A percentile compares a stretch with the other conserved stretches of the same genome.
Evolutionary conservation across 2,329 filamentous ascomycete genomes (phyloP).

Genomic region (Paraconiothyrium sp.): DNA sequence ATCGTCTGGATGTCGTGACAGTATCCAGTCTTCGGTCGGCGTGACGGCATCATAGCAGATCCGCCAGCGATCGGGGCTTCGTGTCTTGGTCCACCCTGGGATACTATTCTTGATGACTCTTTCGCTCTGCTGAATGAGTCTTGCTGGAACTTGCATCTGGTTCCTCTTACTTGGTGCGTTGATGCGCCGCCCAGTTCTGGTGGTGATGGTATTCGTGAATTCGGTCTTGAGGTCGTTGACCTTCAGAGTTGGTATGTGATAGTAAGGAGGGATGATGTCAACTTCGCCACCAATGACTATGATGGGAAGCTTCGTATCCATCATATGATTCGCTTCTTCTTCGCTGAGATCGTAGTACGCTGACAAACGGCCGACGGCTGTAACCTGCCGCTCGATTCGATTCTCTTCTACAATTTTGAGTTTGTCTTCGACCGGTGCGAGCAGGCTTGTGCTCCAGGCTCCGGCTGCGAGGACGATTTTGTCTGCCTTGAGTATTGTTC

Average conservation of each 20-base stretch:
- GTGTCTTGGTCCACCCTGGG: not conserved
- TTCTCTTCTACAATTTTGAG: not conserved
- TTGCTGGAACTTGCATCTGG: not conserved
- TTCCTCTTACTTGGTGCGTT: not conserved
- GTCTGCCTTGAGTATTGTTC: not conserved
- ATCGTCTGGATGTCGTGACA: not conserved
- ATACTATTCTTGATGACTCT: not conserved
- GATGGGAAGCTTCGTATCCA: not conserved
- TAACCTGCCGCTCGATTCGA: not conserved
- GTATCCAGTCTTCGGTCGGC: not conserved
- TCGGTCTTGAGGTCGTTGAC: conserved; percentile 5
- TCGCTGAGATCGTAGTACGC: not conserved
- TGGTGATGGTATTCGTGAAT: not conserved
- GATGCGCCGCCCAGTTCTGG: not conserved
- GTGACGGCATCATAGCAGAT: conserved; percentile 7
- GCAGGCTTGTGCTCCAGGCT: not conserved
- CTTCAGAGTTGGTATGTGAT: not conserved
- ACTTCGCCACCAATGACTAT: not conserved
- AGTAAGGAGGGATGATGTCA: not conserved
- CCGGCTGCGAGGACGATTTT: not conserved
- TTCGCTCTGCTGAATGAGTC: not conserved
- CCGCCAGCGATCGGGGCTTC: not conserved
- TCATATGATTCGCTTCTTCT: not conserved
- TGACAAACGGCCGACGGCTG: not conserved
- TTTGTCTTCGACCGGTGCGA: not conserved